Evolutionary conservation across 2,329 filamentous ascomycete species (phyloP).

Genomic region (Apiospora pterosperma): DNA sequence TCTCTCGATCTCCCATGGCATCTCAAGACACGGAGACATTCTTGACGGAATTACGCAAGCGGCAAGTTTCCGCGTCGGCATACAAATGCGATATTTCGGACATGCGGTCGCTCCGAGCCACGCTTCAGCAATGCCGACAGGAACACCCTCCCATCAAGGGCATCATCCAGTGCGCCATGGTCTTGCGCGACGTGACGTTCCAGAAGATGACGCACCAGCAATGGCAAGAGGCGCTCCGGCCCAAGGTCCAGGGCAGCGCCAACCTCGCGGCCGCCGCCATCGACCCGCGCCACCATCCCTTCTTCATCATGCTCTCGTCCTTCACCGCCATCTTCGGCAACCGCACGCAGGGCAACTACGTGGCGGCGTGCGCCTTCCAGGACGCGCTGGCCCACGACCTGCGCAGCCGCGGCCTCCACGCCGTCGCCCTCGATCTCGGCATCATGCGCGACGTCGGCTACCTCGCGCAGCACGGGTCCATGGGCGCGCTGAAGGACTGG

Average conservation of each 20-base stretch:
- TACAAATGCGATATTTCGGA: not conserved
- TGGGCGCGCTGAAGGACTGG: not conserved
- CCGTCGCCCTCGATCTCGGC: constrained; percentile 29
- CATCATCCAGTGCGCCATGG: constrained; percentile 5
- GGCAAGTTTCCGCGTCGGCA: not conserved
- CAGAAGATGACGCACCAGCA: constrained; percentile 18
- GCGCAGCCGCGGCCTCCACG: constrained; percentile 21
- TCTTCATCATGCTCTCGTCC: constrained; percentile 23
- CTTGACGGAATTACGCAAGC: not conserved
- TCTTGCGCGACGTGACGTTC: constrained; percentile 11
- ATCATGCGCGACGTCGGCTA: constrained; percentile 17
- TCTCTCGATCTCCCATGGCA: constrained; percentile 4
- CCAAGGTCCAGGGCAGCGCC: constrained; percentile 28
- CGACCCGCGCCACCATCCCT: constrained; percentile 11
- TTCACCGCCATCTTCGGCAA: constrained; percentile 17
- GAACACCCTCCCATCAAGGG: constrained; percentile 4
- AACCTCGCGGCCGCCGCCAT: constrained; percentile 21
- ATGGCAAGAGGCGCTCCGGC: constrained; percentile 18
- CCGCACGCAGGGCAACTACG: constrained; percentile 27
- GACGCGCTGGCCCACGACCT: constrained; percentile 26
- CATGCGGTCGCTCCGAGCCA: constrained; percentile 1
- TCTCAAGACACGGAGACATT: not conserved
- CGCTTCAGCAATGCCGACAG: not conserved
- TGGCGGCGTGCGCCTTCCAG: constrained; percentile 29
- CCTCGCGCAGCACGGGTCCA: constrained; percentile 4